phyloP scores from a whole-genome alignment of 2,329 filamentous ascomycete genomes.

The Penicillium brevicompactum region DNA sequence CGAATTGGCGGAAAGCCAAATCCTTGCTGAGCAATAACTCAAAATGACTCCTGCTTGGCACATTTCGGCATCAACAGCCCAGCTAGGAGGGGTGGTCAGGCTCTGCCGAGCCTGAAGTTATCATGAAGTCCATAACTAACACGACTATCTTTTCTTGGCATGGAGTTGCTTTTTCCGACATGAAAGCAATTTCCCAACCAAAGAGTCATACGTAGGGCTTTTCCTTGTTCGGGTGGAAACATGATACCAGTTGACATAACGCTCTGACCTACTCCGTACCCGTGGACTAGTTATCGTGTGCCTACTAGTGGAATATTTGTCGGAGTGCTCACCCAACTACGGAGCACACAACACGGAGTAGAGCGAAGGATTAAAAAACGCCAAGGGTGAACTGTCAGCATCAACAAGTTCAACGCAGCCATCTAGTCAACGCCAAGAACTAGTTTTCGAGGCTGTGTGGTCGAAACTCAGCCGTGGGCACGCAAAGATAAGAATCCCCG shows the following conservation, averaged over 20 bases:
- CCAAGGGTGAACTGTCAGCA: slow-evolving; percentile 8
- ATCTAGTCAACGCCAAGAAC: slow-evolving; percentile 2
- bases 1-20: neutral
- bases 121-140: neutral
- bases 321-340: no score
- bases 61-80: neutral
- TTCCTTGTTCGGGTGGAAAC: neutral
- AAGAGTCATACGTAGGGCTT: neutral
- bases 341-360: no score
- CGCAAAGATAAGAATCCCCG: slow-evolving; percentile 11
- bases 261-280: no score
- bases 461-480: neutral
- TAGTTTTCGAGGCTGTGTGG: slow-evolving; percentile 19
- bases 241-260: neutral
- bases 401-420: neutral
- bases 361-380: neutral
- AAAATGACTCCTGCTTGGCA: neutral
- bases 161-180: slow-evolving; percentile 1
- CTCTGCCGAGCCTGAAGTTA: neutral
- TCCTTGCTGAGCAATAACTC: neutral
- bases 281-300: no score
- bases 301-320: no score
- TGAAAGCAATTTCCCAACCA: neutral
- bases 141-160: slow-evolving; percentile 1
- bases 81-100: neutral